phyloP scores from a whole-genome alignment of 208 protist genomes.

The Trypanosoma boissoni region DNA sequence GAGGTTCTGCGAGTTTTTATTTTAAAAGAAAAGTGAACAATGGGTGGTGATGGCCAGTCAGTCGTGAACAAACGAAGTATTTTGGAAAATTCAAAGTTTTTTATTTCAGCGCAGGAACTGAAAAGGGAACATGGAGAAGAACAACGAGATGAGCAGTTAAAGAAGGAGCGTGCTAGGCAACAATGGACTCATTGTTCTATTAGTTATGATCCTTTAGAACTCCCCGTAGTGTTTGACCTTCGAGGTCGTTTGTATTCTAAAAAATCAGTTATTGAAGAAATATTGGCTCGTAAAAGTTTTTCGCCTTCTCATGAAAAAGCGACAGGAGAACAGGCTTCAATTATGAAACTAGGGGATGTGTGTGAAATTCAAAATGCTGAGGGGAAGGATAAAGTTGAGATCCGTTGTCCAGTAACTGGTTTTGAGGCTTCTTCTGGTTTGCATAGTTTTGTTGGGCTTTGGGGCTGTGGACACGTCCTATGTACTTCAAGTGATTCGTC shows the following conservation, averaged over 20 bases:
- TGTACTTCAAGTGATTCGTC: slow-evolving; percentile 22
- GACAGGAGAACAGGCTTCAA: background rate
- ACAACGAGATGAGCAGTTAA: slow-evolving; percentile 21
- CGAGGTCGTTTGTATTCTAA: slow-evolving; percentile 65
- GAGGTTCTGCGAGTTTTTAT: no score
- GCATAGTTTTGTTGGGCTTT: slow-evolving; percentile 69
- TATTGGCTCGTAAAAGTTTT: slow-evolving; percentile 30
- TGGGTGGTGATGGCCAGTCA: slow-evolving; percentile 84
- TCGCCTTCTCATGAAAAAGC: background rate
- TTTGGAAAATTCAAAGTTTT: slow-evolving; percentile 47
- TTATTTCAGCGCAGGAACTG: slow-evolving; percentile 29
- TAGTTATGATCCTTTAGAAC: slow-evolving; percentile 47
- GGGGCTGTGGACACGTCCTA: slow-evolving; percentile 76
- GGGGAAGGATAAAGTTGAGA: slow-evolving; percentile 23
- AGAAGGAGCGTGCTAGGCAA: slow-evolving; percentile 23
- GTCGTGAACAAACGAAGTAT: slow-evolving; percentile 73
- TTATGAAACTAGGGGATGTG: slow-evolving; percentile 56
- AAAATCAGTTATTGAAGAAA: slow-evolving; percentile 52
- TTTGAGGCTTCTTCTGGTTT: slow-evolving; percentile 43
- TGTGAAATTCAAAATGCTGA: slow-evolving; percentile 42
- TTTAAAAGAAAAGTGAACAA: slow-evolving; percentile 1
- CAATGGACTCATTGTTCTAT: slow-evolving; percentile 65
- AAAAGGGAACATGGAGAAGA: slow-evolving; percentile 8
- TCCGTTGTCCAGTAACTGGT: slow-evolving; percentile 61
- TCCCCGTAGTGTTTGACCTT: slow-evolving; percentile 61